These are phyloP conservation scores for Psidium friedrichsthalianum DNA, from an alignment of 345 rosid species.

Conservation along the genomic window DNA sequence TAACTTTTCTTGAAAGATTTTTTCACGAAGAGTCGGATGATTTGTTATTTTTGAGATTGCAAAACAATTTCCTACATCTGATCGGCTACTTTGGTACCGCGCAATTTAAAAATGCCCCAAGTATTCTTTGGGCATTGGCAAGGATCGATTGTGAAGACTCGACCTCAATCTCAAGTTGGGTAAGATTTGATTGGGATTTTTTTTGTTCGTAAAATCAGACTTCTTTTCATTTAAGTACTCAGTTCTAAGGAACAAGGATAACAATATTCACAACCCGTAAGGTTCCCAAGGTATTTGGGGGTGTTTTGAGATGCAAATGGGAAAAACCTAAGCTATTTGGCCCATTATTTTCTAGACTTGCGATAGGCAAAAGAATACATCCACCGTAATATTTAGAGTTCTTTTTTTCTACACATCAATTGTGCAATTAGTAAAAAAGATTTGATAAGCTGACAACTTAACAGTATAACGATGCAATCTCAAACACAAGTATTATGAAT, in stretches of 20 bases:
- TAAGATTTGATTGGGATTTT: not conserved
- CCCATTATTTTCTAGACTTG: not conserved
- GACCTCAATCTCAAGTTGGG: not conserved
- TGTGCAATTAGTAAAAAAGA: not conserved
- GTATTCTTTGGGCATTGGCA: not conserved
- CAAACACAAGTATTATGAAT: too few species aligned
- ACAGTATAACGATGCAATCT: too few species aligned
- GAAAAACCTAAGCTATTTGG: not conserved
- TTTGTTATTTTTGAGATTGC: not conserved
- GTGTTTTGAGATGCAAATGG: not conserved
- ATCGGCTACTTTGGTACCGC: not conserved
- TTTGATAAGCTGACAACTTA: too few species aligned
- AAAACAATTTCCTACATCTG: not conserved
- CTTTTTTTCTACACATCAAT: not conserved
- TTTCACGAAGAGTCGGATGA: not conserved
- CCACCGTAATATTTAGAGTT: not conserved
- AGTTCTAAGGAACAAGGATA: too few species aligned
- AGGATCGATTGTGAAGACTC: not conserved
- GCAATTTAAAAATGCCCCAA: not conserved
- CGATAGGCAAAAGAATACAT: not conserved
- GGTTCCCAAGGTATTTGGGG: too few species aligned
- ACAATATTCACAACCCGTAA: too few species aligned
- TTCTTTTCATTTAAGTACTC: too few species aligned
- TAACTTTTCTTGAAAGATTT: not conserved
- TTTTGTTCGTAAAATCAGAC: too few species aligned